Base-by-base conservation (phyloP, 805 yeast genomes). In the Zygoascus flipseniorum region DNA sequence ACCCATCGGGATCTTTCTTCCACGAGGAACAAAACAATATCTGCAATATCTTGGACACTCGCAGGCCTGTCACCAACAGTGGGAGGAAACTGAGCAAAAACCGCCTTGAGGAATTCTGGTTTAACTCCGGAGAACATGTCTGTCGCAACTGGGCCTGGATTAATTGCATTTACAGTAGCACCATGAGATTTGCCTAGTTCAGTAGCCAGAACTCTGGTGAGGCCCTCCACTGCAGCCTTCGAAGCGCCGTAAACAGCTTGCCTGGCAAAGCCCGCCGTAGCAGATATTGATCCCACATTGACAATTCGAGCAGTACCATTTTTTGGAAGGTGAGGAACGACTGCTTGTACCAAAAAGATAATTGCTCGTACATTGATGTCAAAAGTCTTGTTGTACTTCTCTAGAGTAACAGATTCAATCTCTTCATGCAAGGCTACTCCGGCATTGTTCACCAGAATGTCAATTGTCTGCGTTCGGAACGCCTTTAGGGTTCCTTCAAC, bases 121-220 rank as follows among this genome's bases (percentile, higher is more conserved):
- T 51, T 42, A 14, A 48, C 61, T 55, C 45, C 54, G 68, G 81
- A 82, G 77, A 84, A 71, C 59, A 57, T 59, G 44, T 89, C 89
- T 14, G 90, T 85, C 60, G 80, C 78, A 55, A 85, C 85, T 73
- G 85, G 85, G 52, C 90, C 92, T 47, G 92, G 92, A 31, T 85
- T 78, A 59, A 85, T 72, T 42, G 88, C 79, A 72, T 85, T 85
- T 59, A 80, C 83, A 60, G 84, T 74, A 61, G 79, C 79, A 28
- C 44, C 23, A 42, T 42, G 45, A 70, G 76, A 73, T 56, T 76
- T 76, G 48, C 85, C 84, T 85, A 86, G 81, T 69, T 81, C 86
- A 55, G 80, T 79, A 20, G 85, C 84, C 59, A 81, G 75, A n/a
- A 83, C 77, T 66, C 78, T 72, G 56, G 74, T 79, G 69, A 81